phyloP scores from a whole-genome alignment of 2,329 filamentous ascomycete genomes.

The Botrytis cinerea region DNA sequence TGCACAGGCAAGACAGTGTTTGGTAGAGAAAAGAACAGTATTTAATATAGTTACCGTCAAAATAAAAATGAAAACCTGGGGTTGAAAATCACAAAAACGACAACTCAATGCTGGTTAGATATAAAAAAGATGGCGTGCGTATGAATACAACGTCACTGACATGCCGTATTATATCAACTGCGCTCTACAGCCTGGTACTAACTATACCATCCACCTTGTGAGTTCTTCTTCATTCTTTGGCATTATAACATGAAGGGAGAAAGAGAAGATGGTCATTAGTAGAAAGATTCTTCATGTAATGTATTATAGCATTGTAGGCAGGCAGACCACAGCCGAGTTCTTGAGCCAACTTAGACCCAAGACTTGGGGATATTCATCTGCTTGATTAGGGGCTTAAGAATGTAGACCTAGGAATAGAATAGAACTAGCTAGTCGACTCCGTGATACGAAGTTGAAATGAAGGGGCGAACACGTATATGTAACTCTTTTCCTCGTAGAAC shows the following conservation, averaged over 20 bases:
- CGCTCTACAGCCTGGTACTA: neutral
- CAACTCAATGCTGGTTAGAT: neutral
- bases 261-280: no score
- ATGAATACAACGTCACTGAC: neutral
- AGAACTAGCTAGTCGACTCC: neutral
- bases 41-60: neutral
- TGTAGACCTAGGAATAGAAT: neutral
- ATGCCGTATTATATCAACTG: neutral
- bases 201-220: neutral
- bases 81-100: neutral
- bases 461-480: neutral
- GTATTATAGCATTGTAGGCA: no score
- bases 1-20: no score
- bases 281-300: neutral
- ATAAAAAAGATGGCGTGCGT: neutral
- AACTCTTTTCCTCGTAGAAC: neutral
- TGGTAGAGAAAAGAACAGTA: neutral
- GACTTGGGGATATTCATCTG: neutral
- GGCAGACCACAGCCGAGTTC: neutral
- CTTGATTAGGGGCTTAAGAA: neutral
- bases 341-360: neutral
- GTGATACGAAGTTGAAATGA: neutral
- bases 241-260: rapidly evolving
- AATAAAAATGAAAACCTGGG: no score
- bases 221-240: neutral